phyloP scores from a whole-genome alignment of 108 stramenopile genomes.

The Aurantiochytrium sp. region DNA sequence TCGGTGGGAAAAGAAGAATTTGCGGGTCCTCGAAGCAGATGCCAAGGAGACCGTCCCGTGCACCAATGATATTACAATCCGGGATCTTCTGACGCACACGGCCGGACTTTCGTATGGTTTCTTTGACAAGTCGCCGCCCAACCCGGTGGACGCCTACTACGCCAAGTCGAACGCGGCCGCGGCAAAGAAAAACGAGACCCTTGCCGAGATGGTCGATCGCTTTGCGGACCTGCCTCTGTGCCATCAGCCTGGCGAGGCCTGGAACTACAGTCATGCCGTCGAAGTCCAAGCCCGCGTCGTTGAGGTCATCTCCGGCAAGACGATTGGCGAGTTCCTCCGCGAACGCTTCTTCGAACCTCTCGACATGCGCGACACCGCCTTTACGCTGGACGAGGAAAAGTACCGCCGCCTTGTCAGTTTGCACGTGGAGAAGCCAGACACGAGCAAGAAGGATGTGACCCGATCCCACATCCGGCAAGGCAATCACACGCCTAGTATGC shows the following conservation, averaged over 20 bases:
- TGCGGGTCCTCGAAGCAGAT: neutral
- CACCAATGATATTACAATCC: neutral
- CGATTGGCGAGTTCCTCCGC: slow-evolving; percentile 18
- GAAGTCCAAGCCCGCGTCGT: slow-evolving; percentile 21
- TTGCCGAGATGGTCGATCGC: neutral
- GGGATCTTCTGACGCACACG: slow-evolving; percentile 23
- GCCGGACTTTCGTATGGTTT: slow-evolving; percentile 26
- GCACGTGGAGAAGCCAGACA: neutral
- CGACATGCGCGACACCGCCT: slow-evolving; percentile 17
- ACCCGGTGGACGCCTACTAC: neutral
- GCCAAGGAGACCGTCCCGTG: neutral
- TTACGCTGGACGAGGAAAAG: neutral
- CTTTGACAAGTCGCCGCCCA: neutral
- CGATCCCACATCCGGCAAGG: neutral
- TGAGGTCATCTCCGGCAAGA: neutral
- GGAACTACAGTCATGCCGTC: slow-evolving; percentile 15
- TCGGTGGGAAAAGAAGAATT: neutral
- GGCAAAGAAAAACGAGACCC: neutral
- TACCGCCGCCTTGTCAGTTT: neutral
- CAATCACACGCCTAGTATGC: neutral
- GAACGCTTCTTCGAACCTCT: slow-evolving; percentile 25
- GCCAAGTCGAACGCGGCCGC: neutral
- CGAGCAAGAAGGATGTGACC: neutral
- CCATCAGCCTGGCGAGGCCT: slow-evolving; percentile 20
- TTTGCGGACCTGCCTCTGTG: slow-evolving; percentile 14